Evolutionary conservation across 208 protist species (phyloP), one percentile per base, ranked within the genome.

Genomic region (Angomonas deanei): DNA sequence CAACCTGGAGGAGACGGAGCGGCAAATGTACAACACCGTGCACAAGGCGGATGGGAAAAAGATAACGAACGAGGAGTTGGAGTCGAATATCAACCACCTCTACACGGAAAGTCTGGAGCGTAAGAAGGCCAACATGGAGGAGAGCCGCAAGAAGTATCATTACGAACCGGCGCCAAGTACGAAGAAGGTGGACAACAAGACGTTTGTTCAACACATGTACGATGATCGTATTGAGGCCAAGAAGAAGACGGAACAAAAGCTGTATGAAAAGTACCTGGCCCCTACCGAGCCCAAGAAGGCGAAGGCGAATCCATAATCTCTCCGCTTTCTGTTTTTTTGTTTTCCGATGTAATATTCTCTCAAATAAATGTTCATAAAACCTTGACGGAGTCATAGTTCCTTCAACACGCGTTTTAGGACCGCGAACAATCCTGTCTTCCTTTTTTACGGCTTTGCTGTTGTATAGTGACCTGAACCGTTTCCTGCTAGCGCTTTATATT

Each of bases 181-280:
- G 4, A 64, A 62, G 31, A 59, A 75, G 67, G 66, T 90, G 6
- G 68, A 76, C n/a, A 66, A 88, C 0, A 67, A 80, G 17, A 72
- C 64, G 23, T 88, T 83, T 73, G 81, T 88, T 21, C 72, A 90
- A 58, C 78, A 86, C 54, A 89, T 93, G 82, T 93, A 93, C 69
- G 32, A 68, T 17, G 72, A 83, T 31, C 68, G 74, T 0, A 68
- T 93, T 10, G 68, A 90, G 47, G 61, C 71, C 10, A 72, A 85
- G 56, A 82, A 87, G 61, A 75, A 87, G 6, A 90, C 75, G n/a
- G 78, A 86, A 56, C n/a, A 82, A 62, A 74, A 74, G 13, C 58
- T 93, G 24, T 78, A 87, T 53, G 81, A 93, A 32, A 79, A 77
- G 52, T 93, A 93, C 61, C 80, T 93, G 28, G 53, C 70, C 0